Base-by-base conservation (phyloP, 805 yeast species). In the Pichia heedii region DNA sequence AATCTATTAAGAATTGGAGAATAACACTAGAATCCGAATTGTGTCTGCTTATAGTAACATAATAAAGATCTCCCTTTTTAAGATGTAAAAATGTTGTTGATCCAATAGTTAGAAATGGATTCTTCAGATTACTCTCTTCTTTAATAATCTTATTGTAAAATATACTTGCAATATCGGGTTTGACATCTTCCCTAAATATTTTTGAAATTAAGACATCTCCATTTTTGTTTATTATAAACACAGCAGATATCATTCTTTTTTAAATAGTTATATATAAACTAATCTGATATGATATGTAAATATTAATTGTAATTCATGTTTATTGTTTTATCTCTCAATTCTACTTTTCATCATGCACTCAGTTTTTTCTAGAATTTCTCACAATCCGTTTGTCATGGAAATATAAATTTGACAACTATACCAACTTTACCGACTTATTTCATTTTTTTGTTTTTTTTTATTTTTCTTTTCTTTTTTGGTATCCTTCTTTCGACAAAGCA, bases 91-190 rank as follows among this genome's bases (percentile, higher is more conserved):
- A 93, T 0, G 96, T 82, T 0, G 97, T 93, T 0, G 95, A 85
- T 1, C 97, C 97, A 36, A 93, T 65, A 0, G 97, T 93, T 36
- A 90, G 65, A 1, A 84, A 71, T 0, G 93, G 90, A 0, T 86
- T 74, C 49, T 79, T 46, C 40, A 68, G 61, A 20, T 74, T 68
- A 44, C 47, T 41, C 27, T 81, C 74, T 42, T 19, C 8, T 27
- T 84, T 70, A 35, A 90, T 86, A 22, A 90, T 96, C 57, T 90
- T 96, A 43, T 88, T 81, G n/a, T 96, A 74, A 56, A 90, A 90
- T 26, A 88, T 85, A 53, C 89, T 97, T 16, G 93, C 70, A 19
- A 89, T 79, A 43, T 83, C 83, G 41, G 90, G 65, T 52, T 85
- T 77, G 43, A 87, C 76, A 2, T 89, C 86, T 43, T 83, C 87